Evolutionary conservation across 2,329 filamentous ascomycete genomes (phyloP).

Genomic region (Cercospora nicotianae): DNA sequence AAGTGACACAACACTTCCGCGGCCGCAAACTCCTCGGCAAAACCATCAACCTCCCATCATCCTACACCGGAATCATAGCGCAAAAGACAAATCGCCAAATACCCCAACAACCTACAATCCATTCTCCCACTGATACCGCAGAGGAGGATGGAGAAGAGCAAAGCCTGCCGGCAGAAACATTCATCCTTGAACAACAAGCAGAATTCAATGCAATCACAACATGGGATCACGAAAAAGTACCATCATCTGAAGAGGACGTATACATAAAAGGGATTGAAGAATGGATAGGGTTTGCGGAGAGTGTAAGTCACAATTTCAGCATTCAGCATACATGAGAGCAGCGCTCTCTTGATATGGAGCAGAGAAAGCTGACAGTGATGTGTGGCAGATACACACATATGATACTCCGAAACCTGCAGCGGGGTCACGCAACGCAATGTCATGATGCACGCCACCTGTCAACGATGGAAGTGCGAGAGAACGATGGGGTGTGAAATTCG

Average conservation of each 20-base stretch:
- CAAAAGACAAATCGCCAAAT: slow-evolving; percentile 32
- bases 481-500: too few relatives aligned
- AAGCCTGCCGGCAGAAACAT: slow-evolving; percentile 52
- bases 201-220: slow-evolving; percentile 73
- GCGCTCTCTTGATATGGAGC: neutral
- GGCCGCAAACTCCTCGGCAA: slow-evolving; percentile 76
- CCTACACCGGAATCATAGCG: slow-evolving; percentile 56
- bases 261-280: slow-evolving; percentile 76
- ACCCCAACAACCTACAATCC: neutral
- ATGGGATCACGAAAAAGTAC: slow-evolving; percentile 77
- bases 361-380: neutral
- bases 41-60: slow-evolving; percentile 64
- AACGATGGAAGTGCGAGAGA: too few relatives aligned
- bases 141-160: slow-evolving; percentile 45
- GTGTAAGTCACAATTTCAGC: slow-evolving; percentile 51
- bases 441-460: too few relatives aligned
- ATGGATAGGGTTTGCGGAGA: slow-evolving; percentile 73
- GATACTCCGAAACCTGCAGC: neutral
- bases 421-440: neutral
- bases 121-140: slow-evolving; percentile 32
- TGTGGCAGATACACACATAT: neutral
- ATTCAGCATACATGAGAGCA: too few relatives aligned
- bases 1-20: slow-evolving; percentile 65
- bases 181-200: slow-evolving; percentile 61
- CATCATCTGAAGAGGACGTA: slow-evolving; percentile 63